A percentile compares a stretch with the other conserved stretches of the same genome.
phyloP scores from a whole-genome alignment of 164 flowering plant species.

The Paratinospora sagittata region DNA sequence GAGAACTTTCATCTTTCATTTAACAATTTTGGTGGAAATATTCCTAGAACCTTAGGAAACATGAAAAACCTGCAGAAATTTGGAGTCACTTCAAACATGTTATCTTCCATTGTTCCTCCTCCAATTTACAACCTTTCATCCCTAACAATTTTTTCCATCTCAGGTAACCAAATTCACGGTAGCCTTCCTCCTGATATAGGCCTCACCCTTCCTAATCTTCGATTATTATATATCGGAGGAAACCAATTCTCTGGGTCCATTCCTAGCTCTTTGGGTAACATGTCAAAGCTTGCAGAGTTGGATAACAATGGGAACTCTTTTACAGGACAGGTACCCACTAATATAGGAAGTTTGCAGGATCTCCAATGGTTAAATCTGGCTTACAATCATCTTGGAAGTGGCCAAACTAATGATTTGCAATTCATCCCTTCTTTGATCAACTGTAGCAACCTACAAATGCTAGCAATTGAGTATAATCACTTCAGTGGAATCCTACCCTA shows the following conservation, averaged over 20 bases:
- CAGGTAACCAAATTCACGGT: conserved; percentile 21
- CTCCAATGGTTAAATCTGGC: neutral
- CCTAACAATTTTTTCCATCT: conserved; percentile 11
- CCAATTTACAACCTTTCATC: conserved; percentile 31
- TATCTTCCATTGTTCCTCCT: conserved; percentile 24
- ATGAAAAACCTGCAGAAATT: conserved; percentile 8
- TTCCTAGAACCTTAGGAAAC: conserved; percentile 21
- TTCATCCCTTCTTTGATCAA: conserved; percentile 7
- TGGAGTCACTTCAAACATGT: conserved; percentile 8
- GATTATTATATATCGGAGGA: neutral
- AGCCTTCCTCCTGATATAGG: conserved; percentile 21
- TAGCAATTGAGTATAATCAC: neutral
- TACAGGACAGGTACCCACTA: neutral
- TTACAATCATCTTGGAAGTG: conserved; percentile 6
- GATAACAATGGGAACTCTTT: neutral
- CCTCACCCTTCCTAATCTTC: conserved; percentile 25
- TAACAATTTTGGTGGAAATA: conserved; percentile 25
- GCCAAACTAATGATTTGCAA: neutral
- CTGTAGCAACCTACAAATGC: neutral
- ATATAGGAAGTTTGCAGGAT: neutral
- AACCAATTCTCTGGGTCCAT: conserved; percentile 9
- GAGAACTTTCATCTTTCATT: neutral
- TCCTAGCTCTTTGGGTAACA: conserved; percentile 7
- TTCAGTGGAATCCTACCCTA: neutral
- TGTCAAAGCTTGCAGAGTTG: neutral